Evolutionary conservation across 1,284 basidiomycete genomes (phyloP).

Genomic region (Trametes sp.): DNA sequence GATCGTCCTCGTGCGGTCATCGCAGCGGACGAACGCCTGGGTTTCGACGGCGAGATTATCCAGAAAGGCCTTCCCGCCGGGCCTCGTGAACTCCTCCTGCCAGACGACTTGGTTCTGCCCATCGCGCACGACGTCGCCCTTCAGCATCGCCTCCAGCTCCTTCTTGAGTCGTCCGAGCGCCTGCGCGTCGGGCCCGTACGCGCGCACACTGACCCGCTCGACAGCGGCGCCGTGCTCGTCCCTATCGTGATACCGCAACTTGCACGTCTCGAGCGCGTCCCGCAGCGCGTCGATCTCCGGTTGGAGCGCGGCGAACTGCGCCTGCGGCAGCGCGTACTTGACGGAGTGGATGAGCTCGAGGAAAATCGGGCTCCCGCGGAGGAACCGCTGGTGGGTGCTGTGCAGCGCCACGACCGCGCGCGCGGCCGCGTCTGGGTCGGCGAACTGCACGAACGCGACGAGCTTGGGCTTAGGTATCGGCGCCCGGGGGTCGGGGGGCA

Average conservation of each 20-base stretch:
- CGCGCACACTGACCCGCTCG: constrained; percentile 46
- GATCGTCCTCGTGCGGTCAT: constrained; percentile 47
- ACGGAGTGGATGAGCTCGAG: constrained; percentile 40
- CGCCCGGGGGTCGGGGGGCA: constrained; percentile 12
- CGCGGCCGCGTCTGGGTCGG: constrained; percentile 33
- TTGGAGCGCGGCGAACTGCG: constrained; percentile 37
- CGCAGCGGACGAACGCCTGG: constrained; percentile 47
- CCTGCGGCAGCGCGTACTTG: constrained; percentile 37
- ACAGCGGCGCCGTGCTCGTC: constrained; percentile 29
- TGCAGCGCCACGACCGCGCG: constrained; percentile 33
- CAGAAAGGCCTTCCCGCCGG: constrained; percentile 46
- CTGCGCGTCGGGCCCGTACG: constrained; percentile 46
- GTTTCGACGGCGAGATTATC: constrained; percentile 44
- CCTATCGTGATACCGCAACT: constrained; percentile 45
- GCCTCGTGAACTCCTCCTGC: constrained; percentile 54
- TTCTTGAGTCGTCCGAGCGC: constrained; percentile 46
- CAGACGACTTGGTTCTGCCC: constrained; percentile 47
- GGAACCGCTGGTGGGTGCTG: constrained; percentile 26
- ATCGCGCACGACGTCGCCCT: constrained; percentile 46
- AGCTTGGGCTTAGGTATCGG: constrained; percentile 30
- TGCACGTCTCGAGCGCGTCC: constrained; percentile 37
- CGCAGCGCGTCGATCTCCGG: constrained; percentile 42
- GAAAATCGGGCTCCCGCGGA: constrained; percentile 35
- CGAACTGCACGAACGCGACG: constrained; percentile 40
- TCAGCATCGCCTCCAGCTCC: constrained; percentile 46